Conservation (phyloP, 169 alveolate genomes). For the Cryptosporidium viatorum region DNA sequence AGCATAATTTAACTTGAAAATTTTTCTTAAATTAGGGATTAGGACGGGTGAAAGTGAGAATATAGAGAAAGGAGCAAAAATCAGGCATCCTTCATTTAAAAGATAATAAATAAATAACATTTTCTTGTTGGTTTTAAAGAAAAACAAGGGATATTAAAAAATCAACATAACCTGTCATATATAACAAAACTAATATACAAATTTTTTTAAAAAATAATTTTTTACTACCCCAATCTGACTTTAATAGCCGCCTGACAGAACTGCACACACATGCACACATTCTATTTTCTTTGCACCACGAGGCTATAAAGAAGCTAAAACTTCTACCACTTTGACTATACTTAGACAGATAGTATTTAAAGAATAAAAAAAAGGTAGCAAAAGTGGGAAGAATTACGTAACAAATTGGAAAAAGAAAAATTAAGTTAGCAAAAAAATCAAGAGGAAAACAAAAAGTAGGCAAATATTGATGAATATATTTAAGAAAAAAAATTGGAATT, state of each 20-base stretch:
- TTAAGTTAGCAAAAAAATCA: neutral
- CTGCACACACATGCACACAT: slow-evolving; percentile 23
- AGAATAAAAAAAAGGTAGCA: neutral
- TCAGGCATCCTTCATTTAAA: no score
- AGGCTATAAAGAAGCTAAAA: slow-evolving; percentile 22
- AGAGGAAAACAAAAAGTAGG: slow-evolving; percentile 2
- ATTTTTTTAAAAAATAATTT: neutral
- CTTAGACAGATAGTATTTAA: slow-evolving; percentile 59
- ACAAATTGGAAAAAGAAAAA: neutral
- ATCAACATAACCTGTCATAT: neutral
- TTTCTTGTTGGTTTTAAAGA: neutral
- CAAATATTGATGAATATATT: neutral
- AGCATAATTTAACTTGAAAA: neutral
- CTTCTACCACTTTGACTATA: slow-evolving; percentile 62
- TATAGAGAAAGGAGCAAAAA: neutral
- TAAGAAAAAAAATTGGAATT: neutral
- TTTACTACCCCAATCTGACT: neutral
- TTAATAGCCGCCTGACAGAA: neutral
- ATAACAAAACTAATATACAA: no score
- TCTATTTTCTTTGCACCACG: slow-evolving; percentile 4
- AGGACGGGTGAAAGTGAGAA: neutral
- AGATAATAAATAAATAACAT: no score
- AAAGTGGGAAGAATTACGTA: neutral
- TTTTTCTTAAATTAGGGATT: neutral
- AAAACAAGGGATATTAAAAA: no score